Evolutionary conservation across 2,329 filamentous ascomycete species (phyloP).

Genomic region (Neodidymelliopsis sp.): DNA sequence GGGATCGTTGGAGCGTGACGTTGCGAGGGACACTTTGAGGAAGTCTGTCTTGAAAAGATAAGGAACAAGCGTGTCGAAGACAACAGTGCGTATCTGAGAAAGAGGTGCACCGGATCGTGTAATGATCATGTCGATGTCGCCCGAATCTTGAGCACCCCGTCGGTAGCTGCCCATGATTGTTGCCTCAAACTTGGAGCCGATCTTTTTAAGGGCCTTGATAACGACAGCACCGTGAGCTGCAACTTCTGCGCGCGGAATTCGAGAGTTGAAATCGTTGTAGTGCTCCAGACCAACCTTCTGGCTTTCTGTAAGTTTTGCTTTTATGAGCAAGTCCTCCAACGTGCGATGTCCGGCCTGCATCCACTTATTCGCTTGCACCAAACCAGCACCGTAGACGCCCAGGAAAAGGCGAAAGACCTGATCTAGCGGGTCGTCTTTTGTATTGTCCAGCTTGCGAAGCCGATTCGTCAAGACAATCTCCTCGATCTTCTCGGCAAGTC

Average conservation of each 20-base stretch:
- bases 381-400: slow-evolving; percentile 80
- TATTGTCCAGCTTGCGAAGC: slow-evolving; percentile 75
- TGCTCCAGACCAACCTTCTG: slow-evolving; percentile 81
- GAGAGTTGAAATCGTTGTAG: slow-evolving; percentile 78
- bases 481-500: slow-evolving; percentile 84
- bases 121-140: slow-evolving; percentile 86
- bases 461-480: slow-evolving; percentile 81
- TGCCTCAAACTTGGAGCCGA: slow-evolving; percentile 72
- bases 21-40: slow-evolving; percentile 73
- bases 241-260: slow-evolving; percentile 82
- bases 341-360: slow-evolving; percentile 76
- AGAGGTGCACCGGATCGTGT: slow-evolving; percentile 67
- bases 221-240: slow-evolving; percentile 73
- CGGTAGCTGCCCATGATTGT: slow-evolving; percentile 87
- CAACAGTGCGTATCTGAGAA: slow-evolving; percentile 66
- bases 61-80: slow-evolving; percentile 69
- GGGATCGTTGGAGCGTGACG: slow-evolving; percentile 56
- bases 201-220: slow-evolving; percentile 60
- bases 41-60: slow-evolving; percentile 68
- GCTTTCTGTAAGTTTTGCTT: slow-evolving; percentile 69
- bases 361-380: slow-evolving; percentile 75
- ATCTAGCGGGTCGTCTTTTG: slow-evolving; percentile 71
- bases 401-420: slow-evolving; percentile 73
- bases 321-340: slow-evolving; percentile 72
- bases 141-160: slow-evolving; percentile 74